phyloP scores from a whole-genome alignment of 2,329 filamentous ascomycete genomes.

The Arthrocladium fulminans region DNA sequence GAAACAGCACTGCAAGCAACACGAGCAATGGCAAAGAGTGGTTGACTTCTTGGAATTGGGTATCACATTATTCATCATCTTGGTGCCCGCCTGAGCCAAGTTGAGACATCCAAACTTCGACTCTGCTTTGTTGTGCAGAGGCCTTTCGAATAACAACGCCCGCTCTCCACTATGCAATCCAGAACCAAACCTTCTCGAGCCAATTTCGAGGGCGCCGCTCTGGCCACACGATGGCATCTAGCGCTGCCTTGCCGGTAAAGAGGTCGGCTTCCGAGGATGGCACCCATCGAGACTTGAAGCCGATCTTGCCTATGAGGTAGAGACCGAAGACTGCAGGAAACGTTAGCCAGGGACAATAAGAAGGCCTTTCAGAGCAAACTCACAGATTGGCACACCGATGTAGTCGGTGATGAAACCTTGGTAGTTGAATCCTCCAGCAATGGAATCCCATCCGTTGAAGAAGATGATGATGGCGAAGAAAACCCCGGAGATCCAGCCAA shows the following conservation, averaged over 20 bases:
- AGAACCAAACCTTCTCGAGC: slow-evolving; percentile 29
- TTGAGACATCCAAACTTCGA: background rate
- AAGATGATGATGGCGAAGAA: slow-evolving; percentile 51
- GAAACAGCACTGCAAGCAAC: too few relatives aligned
- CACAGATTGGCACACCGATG: slow-evolving; percentile 36
- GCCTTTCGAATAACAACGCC: too few relatives aligned
- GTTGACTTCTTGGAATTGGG: too few relatives aligned
- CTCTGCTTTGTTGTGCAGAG: background rate
- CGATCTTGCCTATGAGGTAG: slow-evolving; percentile 25
- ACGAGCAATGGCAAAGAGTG: too few relatives aligned
- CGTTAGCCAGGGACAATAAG: background rate
- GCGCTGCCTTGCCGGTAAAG: slow-evolving; percentile 27
- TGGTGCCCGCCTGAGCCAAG: background rate
- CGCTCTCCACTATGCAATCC: slow-evolving; percentile 24
- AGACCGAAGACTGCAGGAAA: slow-evolving; percentile 5
- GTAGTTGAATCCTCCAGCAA: slow-evolving; percentile 33
- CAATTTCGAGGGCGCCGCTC: slow-evolving; percentile 27
- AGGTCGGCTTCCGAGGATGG: slow-evolving; percentile 26
- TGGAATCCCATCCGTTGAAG: slow-evolving; percentile 53
- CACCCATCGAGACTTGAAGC: slow-evolving; percentile 26
- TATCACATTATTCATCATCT: too few relatives aligned
- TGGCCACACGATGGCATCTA: slow-evolving; percentile 28
- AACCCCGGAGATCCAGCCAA: slow-evolving; percentile 53
- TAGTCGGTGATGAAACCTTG: slow-evolving; percentile 45
- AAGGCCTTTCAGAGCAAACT: background rate